These are phyloP conservation scores for Hymenoscyphus albidus DNA, from an alignment of 2,329 filamentous ascomycete genomes.

Conservation along the genomic window DNA sequence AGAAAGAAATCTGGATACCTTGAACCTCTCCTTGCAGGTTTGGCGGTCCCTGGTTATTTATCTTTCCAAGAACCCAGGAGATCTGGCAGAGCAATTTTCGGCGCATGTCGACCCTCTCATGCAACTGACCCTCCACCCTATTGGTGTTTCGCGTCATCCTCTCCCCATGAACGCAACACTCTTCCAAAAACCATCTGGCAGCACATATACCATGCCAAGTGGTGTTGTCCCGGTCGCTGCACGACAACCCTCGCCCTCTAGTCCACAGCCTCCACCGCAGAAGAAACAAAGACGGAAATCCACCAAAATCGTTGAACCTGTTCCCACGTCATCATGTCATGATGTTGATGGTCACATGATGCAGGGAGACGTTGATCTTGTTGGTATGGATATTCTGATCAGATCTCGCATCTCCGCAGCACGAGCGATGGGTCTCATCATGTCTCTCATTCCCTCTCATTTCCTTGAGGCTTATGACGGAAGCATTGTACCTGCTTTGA, in stretches of 20 bases:
- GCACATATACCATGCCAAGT: conserved; percentile 63
- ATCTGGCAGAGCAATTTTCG: conserved; percentile 69
- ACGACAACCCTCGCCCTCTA: conserved; percentile 39
- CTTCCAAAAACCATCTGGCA: conserved; percentile 90
- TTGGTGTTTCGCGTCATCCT: conserved; percentile 85
- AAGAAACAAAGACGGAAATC: conserved; percentile 78
- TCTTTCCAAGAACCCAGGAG: conserved; percentile 57
- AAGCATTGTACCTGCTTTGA: conserved; percentile 61
- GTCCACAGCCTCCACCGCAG: conserved; percentile 56
- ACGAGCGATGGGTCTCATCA: conserved; percentile 78
- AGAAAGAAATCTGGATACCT: conserved; percentile 79
- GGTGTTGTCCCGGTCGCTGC: conserved; percentile 42
- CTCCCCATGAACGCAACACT: conserved; percentile 87
- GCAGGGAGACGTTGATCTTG: conserved; percentile 91
- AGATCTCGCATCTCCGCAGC: conserved; percentile 86
- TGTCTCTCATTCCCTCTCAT: conserved; percentile 68
- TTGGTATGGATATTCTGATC: conserved; percentile 83
- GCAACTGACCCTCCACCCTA: conserved; percentile 80
- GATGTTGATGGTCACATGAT: conserved; percentile 99
- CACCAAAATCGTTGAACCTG: conserved; percentile 71
- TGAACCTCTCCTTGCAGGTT: conserved; percentile 79
- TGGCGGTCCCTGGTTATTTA: conserved; percentile 76
- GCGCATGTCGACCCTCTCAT: conserved; percentile 77
- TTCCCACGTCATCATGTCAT: conserved; percentile 66
- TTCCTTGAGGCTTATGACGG: conserved; percentile 62